Evolutionary conservation across 805 yeast genomes (phyloP), one percentile per base, ranked within the genome.

Genomic region (Kurtzmaniella fragi): DNA sequence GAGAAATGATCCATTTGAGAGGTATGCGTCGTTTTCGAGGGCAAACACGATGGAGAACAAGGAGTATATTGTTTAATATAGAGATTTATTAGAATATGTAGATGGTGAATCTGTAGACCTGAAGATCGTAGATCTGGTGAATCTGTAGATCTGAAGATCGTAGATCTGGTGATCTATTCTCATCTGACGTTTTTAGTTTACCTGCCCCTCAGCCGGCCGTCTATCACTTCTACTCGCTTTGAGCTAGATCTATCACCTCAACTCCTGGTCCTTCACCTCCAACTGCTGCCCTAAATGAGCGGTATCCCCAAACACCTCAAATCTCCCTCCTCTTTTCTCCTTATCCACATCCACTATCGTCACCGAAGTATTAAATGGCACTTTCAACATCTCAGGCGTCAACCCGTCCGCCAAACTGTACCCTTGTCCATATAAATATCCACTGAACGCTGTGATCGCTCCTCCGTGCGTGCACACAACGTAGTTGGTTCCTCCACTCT

Each of bases 391-490:
- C 0, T 60, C 67, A 4, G 60, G 60, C 1, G 60, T 53, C 37
- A 76, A 59, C 1, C 61, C 64, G 3, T 62, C 57, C 3, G 58
- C 61, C 37, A 77, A 64, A 2, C 44, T 44, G 46, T 65, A 77
- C 10, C 56, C 50, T 23, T 52, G 48, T 4, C 57, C 50, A 35
- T 77, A 60, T 32, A 83, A 61, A 54, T 79, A 68, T 43, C 73
- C 73, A 30, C 77, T 54, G 28, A 81, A 70, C 23, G 78, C 73
- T 34, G 86, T 74, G 13, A 87, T 80, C 1, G 84, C 83, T 7
- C 95, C 95, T 15, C 95, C 95, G 56, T 87, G 95, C 11, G 88
- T 77, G 41, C 87, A 77, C 15, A 85, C 42, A 11, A 80, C 64
- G 2, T 83, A 71, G 48, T 84, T 84, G 36, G 59, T 60, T 40